Percentiles rank a stretch among this genome's conserved stretches.
Conservation (phyloP, 179 eudicot genomes). For the Spinacia oleracea region DNA sequence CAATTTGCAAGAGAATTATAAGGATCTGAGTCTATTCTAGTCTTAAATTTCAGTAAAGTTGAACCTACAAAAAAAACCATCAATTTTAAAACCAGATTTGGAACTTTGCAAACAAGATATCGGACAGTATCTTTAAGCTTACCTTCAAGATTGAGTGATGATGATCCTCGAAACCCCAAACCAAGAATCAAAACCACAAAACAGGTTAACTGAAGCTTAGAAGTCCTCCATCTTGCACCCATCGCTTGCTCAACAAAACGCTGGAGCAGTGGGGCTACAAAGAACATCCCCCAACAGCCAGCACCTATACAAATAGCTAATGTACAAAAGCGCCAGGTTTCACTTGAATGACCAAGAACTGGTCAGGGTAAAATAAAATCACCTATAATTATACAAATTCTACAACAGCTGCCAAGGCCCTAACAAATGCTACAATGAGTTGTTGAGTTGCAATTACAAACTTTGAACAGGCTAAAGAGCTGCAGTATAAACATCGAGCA, state of each 20-base stretch:
- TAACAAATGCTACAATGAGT: slow-evolving; percentile 23
- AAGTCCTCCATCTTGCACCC: slow-evolving; percentile 69
- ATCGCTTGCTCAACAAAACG: slow-evolving; percentile 52
- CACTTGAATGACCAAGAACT: slow-evolving; percentile 21
- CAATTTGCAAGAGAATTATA: slow-evolving; percentile 62
- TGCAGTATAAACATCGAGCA: slow-evolving; percentile 24
- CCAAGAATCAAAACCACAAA: slow-evolving; percentile 50
- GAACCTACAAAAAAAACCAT: slow-evolving; percentile 50
- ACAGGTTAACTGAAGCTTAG: slow-evolving; percentile 46
- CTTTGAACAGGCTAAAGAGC: slow-evolving; percentile 32
- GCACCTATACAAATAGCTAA: slow-evolving; percentile 33
- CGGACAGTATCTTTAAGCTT: slow-evolving; percentile 8
- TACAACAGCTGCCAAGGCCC: slow-evolving; percentile 5
- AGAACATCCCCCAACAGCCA: slow-evolving; percentile 53
- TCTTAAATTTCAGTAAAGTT: slow-evolving; percentile 60
- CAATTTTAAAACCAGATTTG: neutral
- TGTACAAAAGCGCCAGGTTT: slow-evolving; percentile 63
- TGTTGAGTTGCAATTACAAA: slow-evolving; percentile 20
- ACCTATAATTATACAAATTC: neutral
- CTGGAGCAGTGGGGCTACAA: slow-evolving; percentile 43
- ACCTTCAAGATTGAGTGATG: slow-evolving; percentile 83
- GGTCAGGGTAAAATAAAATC: slow-evolving; percentile 13
- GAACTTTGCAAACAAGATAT: neutral
- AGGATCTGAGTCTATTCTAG: slow-evolving; percentile 60
- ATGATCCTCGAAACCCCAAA: slow-evolving; percentile 48